These are phyloP conservation scores for Vanderwaltozyma polyspora DNA, from an alignment of 805 yeast genomes.

Conservation along the genomic window DNA sequence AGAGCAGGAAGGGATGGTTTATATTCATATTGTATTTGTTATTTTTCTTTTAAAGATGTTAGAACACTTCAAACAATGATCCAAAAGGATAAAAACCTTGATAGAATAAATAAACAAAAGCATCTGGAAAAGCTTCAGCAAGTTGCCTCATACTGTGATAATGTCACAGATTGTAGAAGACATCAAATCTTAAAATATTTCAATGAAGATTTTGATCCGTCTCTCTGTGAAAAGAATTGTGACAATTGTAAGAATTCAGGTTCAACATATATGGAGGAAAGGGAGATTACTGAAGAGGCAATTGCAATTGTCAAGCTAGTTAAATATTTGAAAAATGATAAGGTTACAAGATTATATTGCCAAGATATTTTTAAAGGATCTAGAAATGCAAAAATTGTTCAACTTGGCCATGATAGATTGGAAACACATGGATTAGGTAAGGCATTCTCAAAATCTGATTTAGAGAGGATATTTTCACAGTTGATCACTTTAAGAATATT, in stretches of 20 bases:
- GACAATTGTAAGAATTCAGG: slow-evolving; percentile 63
- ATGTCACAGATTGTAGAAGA: slow-evolving; percentile 80
- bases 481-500: slow-evolving; percentile 55
- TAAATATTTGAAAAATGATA: slow-evolving; percentile 38
- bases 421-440: slow-evolving; percentile 66
- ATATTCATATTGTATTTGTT: slow-evolving; percentile 72
- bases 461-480: slow-evolving; percentile 76
- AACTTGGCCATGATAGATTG: slow-evolving; percentile 48
- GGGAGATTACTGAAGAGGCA: slow-evolving; percentile 37
- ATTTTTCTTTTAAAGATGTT: slow-evolving; percentile 72
- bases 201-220: slow-evolving; percentile 66
- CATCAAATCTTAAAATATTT: slow-evolving; percentile 83
- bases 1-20: slow-evolving; percentile 96
- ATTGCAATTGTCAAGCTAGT: slow-evolving; percentile 50
- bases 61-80: slow-evolving; percentile 66
- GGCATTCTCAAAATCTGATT: slow-evolving; percentile 48
- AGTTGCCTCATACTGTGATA: slow-evolving; percentile 87
- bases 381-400: slow-evolving; percentile 45
- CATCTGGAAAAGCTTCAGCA: slow-evolving; percentile 69
- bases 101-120: slow-evolving; percentile 53
- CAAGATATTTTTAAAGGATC: slow-evolving; percentile 79
- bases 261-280: slow-evolving; percentile 11
- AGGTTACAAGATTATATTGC: slow-evolving; percentile 68
- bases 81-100: slow-evolving; percentile 60
- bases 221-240: slow-evolving; percentile 59